Conservation (phyloP, 2,329 filamentous ascomycete genomes). For the Cordyceps fumosorosea region DNA sequence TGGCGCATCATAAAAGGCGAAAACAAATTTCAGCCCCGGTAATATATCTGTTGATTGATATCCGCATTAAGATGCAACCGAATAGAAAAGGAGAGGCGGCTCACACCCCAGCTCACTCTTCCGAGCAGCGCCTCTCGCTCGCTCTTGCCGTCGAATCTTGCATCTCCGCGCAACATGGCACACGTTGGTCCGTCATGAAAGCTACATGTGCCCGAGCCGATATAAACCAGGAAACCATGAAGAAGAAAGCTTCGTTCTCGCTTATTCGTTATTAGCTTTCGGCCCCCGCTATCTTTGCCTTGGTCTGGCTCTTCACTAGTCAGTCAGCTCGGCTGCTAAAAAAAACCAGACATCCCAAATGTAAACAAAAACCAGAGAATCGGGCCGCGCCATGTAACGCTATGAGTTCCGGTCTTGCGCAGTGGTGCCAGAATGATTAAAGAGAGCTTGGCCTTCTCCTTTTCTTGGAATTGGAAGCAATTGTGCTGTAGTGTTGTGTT, state of each 20-base stretch:
- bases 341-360: not conserved
- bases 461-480: not conserved
- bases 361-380: not conserved
- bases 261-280: not conserved
- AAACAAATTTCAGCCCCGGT: not conserved
- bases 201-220: not conserved
- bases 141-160: not conserved
- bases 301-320: not conserved
- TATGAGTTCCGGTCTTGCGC: not conserved
- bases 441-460: not conserved
- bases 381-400: slow-evolving; percentile 7
- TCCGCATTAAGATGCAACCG: not conserved
- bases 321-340: slow-evolving; percentile 11
- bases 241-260: not conserved
- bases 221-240: not conserved
- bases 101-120: not conserved
- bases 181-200: not conserved
- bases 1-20: not conserved
- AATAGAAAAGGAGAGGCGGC: not conserved
- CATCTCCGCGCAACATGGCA: not conserved
- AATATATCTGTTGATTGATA: not conserved
- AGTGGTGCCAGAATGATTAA: not conserved
- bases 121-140: not conserved
- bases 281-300: not conserved
- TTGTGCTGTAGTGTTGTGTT: not conserved